phyloP scores from a whole-genome alignment of 371 early-diverging fungal species.

The Batkoa obscura region DNA sequence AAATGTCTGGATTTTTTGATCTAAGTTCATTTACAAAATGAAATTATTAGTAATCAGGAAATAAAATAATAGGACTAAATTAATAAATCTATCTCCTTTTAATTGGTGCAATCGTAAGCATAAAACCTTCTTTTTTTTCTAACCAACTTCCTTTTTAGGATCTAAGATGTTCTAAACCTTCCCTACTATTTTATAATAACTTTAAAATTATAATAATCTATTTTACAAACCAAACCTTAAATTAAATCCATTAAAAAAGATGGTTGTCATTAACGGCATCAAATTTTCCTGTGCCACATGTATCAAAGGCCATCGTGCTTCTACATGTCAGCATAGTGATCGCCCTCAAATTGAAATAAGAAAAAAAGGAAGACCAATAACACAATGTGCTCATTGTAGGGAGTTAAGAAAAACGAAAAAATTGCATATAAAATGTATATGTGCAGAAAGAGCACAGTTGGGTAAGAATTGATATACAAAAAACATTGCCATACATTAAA shows the following conservation, averaged over 20 bases:
- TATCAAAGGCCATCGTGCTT: slow-evolving; percentile 24
- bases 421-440: slow-evolving; percentile 53
- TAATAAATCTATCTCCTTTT: too few relatives aligned
- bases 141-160: too few relatives aligned
- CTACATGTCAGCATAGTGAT: slow-evolving; percentile 22
- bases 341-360: slow-evolving; percentile 47
- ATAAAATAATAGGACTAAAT: too few relatives aligned
- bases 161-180: too few relatives aligned
- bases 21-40: too few relatives aligned
- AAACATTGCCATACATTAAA: background rate
- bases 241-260: background rate
- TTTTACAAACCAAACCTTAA: too few relatives aligned
- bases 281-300: slow-evolving; percentile 25
- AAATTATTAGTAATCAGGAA: too few relatives aligned
- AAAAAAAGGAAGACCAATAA: slow-evolving; percentile 58
- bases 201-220: too few relatives aligned
- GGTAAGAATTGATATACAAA: background rate
- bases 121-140: too few relatives aligned
- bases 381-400: slow-evolving; percentile 56
- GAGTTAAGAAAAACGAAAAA: slow-evolving; percentile 53
- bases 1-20: too few relatives aligned
- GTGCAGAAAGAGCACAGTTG: slow-evolving; percentile 17
- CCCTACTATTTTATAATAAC: too few relatives aligned
- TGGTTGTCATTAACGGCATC: slow-evolving; percentile 16
- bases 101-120: too few relatives aligned